Conservation (phyloP, 2,329 filamentous ascomycete species). For the Scedosporium dehoogii region DNA sequence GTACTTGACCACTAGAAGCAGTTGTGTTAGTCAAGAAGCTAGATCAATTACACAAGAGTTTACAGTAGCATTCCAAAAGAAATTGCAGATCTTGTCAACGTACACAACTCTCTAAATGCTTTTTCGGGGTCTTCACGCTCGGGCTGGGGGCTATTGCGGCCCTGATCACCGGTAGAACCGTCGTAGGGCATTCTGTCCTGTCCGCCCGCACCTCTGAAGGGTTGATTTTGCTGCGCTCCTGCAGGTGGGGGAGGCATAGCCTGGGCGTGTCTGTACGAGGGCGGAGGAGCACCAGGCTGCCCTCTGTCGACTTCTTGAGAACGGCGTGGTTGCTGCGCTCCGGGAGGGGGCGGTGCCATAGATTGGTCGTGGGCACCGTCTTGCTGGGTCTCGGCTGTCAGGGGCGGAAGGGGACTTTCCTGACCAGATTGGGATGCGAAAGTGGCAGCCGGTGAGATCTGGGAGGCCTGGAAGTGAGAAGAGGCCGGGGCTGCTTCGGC, state of each 20-base stretch:
- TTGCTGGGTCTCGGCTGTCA: constrained; percentile 17
- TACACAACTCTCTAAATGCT: constrained; percentile 48
- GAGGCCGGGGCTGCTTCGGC: constrained; percentile 36
- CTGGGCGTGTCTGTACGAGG: background rate
- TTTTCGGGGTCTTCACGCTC: constrained; percentile 41
- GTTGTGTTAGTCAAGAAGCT: constrained; percentile 28
- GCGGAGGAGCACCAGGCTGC: constrained; percentile 3
- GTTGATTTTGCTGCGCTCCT: constrained; percentile 3
- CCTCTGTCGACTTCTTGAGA: constrained; percentile 38
- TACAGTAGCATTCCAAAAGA: constrained; percentile 11
- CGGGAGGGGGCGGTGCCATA: constrained; percentile 40
- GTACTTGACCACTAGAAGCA: constrained; percentile 79
- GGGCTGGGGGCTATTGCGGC: constrained; percentile 48
- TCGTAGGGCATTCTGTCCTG: constrained; percentile 25
- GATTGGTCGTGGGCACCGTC: constrained; percentile 21
- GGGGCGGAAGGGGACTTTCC: constrained; percentile 1
- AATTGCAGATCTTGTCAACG: constrained; percentile 14
- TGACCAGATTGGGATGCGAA: background rate
- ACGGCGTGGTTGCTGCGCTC: constrained; percentile 32
- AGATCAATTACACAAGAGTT: background rate
- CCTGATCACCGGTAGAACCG: constrained; percentile 31
- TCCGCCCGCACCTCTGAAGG: background rate
- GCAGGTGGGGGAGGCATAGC: background rate
- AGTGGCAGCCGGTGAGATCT: constrained; percentile 27
- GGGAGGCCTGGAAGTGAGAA: constrained; percentile 29